Conservation (phyloP, 1,284 basidiomycete species). For the Boletus semigastroideus region DNA sequence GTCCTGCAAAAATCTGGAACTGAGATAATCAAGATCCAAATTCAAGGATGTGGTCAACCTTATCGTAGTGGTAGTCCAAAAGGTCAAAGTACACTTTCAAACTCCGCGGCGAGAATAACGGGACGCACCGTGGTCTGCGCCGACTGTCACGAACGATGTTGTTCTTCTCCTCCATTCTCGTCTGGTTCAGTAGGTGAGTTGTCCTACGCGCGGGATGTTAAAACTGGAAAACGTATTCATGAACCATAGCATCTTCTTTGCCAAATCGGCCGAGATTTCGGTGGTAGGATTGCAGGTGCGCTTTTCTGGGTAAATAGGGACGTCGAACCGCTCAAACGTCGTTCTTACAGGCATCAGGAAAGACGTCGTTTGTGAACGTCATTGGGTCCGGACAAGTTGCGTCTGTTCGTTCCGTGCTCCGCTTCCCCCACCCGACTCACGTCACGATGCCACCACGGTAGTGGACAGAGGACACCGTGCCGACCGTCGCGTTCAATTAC, state of each 20-base stretch:
- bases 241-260: constrained; percentile 72
- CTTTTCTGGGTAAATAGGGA: constrained; percentile 1
- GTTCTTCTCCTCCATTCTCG: constrained; percentile 66
- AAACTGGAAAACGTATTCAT: neutral
- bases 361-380: constrained; percentile 93
- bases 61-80: neutral
- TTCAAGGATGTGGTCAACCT: neutral
- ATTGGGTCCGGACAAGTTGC: constrained; percentile 80
- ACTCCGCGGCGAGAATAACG: constrained; percentile 13
- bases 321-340: constrained; percentile 10
- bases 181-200: constrained; percentile 66
- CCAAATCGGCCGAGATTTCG: constrained; percentile 89
- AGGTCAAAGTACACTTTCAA: constrained; percentile 6
- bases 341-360: constrained; percentile 82
- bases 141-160: constrained; percentile 14
- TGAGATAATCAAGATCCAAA: no score
- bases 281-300: constrained; percentile 88
- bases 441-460: constrained; percentile 25
- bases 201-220: neutral
- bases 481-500: constrained; percentile 92
- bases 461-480: constrained; percentile 94
- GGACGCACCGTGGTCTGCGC: neutral
- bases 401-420: constrained; percentile 11
- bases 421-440: neutral
- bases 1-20: no score